These are phyloP conservation scores for Cladosporium sp. DNA, from an alignment of 2,329 filamentous ascomycete species.

Conservation along the genomic window DNA sequence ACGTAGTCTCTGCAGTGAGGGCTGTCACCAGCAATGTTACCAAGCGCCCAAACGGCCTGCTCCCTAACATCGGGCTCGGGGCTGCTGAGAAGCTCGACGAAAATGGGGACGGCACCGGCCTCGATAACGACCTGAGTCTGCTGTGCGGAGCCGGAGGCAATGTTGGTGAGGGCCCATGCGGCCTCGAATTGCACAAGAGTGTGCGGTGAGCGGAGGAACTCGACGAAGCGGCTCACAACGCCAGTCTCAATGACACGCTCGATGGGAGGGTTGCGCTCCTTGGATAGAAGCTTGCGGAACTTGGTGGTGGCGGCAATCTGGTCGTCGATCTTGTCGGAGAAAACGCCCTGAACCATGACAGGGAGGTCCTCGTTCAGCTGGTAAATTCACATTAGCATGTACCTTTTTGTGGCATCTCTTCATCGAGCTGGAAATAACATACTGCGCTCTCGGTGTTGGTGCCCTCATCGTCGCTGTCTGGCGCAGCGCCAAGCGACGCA, in stretches of 20 bases:
- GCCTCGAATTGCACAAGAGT: conserved; percentile 98
- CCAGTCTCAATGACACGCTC: conserved; percentile 99
- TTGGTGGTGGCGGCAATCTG: conserved; percentile 98
- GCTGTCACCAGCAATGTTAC: conserved; percentile 98
- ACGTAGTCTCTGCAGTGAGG: conserved; percentile 97
- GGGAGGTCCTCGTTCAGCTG: conserved; percentile 97
- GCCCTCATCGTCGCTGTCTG: conserved; percentile 97
- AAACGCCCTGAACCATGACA: conserved; percentile 96
- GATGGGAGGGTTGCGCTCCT: conserved; percentile 98
- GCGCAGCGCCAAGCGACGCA: conserved; percentile 80
- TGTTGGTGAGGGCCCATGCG: conserved; percentile 98
- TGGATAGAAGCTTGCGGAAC: conserved; percentile 96
- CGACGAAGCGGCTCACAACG: conserved; percentile 94
- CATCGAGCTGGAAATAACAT: conserved; percentile 34
- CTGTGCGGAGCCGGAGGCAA: conserved; percentile 92
- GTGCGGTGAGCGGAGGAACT: conserved; percentile 96
- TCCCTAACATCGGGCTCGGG: conserved; percentile 97
- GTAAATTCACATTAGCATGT: conserved; percentile 27
- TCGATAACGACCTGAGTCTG: conserved; percentile 99
- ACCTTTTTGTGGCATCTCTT: neutral
- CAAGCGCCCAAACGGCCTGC: conserved; percentile 97
- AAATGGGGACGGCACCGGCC: conserved; percentile 96
- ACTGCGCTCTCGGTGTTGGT: conserved; percentile 96
- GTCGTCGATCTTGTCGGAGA: conserved; percentile 96
- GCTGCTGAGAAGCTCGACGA: conserved; percentile 92